These are phyloP conservation scores for Stephanodiscus minutulus DNA, from an alignment of 108 stramenopile species.

Conservation along the genomic window DNA sequence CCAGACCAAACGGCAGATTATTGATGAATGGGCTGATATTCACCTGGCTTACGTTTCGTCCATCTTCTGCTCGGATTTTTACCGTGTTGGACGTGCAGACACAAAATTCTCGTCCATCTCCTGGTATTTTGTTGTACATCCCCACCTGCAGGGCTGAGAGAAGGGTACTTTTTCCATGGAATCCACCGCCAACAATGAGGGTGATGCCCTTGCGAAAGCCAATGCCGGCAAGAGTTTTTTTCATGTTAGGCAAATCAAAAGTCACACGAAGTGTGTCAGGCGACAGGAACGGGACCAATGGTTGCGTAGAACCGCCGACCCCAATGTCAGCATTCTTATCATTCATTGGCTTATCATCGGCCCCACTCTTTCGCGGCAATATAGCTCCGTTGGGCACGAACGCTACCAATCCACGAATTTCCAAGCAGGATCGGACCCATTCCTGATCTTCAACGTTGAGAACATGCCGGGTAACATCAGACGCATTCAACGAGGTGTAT, in stretches of 20 bases:
- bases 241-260: constrained; percentile 62
- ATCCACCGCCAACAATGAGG: constrained; percentile 97
- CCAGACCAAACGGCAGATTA: constrained; percentile 90
- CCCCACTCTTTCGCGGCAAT: constrained; percentile 87
- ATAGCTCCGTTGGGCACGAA: constrained; percentile 90
- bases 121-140: constrained; percentile 93
- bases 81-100: constrained; percentile 72
- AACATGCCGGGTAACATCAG: constrained; percentile 69
- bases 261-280: constrained; percentile 56
- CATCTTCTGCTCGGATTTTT: constrained; percentile 96
- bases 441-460: constrained; percentile 88
- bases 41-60: constrained; percentile 76
- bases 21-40: constrained; percentile 95
- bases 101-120: constrained; percentile 95
- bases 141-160: constrained; percentile 90
- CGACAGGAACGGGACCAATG: constrained; percentile 65
- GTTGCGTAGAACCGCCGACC: constrained; percentile 8
- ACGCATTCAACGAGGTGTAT: constrained; percentile 54
- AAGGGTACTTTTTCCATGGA: constrained; percentile 96
- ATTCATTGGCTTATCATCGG: constrained; percentile 85
- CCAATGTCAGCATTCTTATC: constrained; percentile 15
- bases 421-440: constrained; percentile 72
- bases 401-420: constrained; percentile 70
- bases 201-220: constrained; percentile 92
- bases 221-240: constrained; percentile 81